A percentile compares a stretch with the other conserved stretches of the same genome.
Conservation (phyloP, 345 rosid genomes). For the Anastatica hierochuntica region DNA sequence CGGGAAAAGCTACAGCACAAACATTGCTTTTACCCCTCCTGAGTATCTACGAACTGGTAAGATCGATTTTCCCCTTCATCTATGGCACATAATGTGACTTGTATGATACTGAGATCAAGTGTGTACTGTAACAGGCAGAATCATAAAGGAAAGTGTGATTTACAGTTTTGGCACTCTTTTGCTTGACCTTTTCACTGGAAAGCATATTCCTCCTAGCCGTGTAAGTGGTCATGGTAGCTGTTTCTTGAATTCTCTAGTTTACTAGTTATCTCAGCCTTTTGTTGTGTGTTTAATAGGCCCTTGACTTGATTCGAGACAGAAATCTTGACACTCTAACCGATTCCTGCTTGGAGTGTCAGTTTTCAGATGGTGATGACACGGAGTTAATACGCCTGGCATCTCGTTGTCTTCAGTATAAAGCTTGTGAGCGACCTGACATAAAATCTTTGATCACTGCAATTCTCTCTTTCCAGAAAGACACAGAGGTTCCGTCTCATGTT, state of each 20-base stretch:
- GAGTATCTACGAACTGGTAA: slow-evolving; percentile 79
- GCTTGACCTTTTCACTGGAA: slow-evolving; percentile 92
- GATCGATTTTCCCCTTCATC: no score
- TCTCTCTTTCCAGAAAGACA: slow-evolving; percentile 82
- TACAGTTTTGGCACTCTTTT: slow-evolving; percentile 96
- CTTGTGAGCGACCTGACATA: slow-evolving; percentile 87
- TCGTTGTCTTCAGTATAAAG: slow-evolving; percentile 83
- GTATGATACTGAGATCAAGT: slow-evolving; percentile 6
- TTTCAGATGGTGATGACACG: slow-evolving; percentile 81
- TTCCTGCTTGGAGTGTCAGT: slow-evolving; percentile 95
- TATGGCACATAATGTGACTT: no score
- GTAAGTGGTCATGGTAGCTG: no score
- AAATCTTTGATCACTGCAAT: slow-evolving; percentile 75
- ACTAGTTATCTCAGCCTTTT: no score
- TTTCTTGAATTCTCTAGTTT: no score
- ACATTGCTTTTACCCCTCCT: slow-evolving; percentile 98
- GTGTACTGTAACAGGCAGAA: slow-evolving; percentile 50
- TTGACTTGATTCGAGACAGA: slow-evolving; percentile 86
- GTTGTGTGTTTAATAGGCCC: slow-evolving; percentile 56
- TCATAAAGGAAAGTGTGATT: slow-evolving; percentile 89
- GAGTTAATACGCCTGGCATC: slow-evolving; percentile 88
- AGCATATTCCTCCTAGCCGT: no score
- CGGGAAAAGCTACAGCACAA: slow-evolving; percentile 91
- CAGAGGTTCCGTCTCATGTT: slow-evolving; percentile 83
- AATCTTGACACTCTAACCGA: slow-evolving; percentile 88